Conservation (phyloP, 2,329 filamentous ascomycete species). For the Botryosphaeria dothidea region DNA sequence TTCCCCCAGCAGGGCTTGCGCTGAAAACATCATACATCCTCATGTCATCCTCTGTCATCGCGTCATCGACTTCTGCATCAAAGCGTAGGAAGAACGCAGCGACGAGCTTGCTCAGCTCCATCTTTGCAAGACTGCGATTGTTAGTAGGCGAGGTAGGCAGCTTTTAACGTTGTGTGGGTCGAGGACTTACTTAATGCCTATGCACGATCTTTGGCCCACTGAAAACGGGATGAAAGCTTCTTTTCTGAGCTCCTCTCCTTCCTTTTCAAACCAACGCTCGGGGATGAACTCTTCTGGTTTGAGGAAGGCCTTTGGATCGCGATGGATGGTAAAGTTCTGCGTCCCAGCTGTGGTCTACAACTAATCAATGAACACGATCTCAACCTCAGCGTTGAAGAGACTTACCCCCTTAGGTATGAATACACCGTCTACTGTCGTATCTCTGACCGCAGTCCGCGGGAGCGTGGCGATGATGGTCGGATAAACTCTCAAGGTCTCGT, state of each 20-base stretch:
- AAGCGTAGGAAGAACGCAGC: neutral
- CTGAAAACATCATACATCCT: neutral
- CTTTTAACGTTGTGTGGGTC: neutral
- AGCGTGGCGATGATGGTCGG: conserved; percentile 16
- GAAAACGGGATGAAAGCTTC: neutral
- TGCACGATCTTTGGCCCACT: neutral
- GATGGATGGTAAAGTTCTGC: neutral
- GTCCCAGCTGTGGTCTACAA: neutral
- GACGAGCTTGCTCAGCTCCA: conserved; percentile 2
- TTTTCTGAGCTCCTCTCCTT: neutral
- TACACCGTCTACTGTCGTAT: neutral
- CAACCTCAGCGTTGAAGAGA: neutral
- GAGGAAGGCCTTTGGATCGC: neutral
- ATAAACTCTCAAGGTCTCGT: conserved; percentile 13
- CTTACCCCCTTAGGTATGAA: neutral
- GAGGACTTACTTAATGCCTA: neutral
- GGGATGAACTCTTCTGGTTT: neutral
- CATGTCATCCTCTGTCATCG: neutral
- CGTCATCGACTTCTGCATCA: neutral
- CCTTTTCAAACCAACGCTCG: neutral
- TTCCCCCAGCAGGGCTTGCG: neutral
- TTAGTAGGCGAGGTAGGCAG: neutral
- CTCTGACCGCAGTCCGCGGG: neutral
- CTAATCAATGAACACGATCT: neutral
- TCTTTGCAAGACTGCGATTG: neutral